Evolutionary conservation across 2,329 filamentous ascomycete species (phyloP).

Genomic region (Epichloe sibirici): DNA sequence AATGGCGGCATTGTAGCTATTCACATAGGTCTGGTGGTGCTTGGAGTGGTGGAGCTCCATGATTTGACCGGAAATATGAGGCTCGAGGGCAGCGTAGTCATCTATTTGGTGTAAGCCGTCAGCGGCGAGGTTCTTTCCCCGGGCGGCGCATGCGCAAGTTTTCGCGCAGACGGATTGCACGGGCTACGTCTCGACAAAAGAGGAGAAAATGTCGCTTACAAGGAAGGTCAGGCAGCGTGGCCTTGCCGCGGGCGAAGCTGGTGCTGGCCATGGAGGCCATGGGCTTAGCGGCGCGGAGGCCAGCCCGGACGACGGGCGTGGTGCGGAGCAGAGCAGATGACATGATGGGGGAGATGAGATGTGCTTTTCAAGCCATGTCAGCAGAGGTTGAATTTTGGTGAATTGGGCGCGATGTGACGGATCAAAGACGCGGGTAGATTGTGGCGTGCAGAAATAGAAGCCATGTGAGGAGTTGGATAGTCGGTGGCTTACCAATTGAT

Average conservation of each 20-base stretch:
- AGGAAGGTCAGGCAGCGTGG: conserved; percentile 79
- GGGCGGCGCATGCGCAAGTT: background rate
- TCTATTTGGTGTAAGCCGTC: conserved; percentile 40
- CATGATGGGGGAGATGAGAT: conserved; percentile 38
- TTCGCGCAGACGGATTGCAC: background rate
- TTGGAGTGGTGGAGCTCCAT: conserved; percentile 94
- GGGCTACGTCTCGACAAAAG: background rate
- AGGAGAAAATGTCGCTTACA: conserved; percentile 26
- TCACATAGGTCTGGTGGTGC: conserved; percentile 91
- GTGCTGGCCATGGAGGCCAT: conserved; percentile 56
- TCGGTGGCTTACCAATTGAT: conserved; percentile 2
- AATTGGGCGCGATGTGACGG: conserved; percentile 2
- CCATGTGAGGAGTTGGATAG: background rate
- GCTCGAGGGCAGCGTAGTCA: conserved; percentile 92
- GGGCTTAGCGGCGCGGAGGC: conserved; percentile 54
- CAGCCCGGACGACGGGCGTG: conserved; percentile 53
- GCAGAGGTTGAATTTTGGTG: background rate
- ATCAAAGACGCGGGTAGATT: background rate
- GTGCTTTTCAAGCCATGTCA: background rate
- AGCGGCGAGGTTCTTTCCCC: background rate
- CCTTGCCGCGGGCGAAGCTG: conserved; percentile 75
- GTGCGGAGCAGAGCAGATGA: conserved; percentile 64
- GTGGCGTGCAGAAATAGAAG: background rate
- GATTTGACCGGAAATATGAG: conserved; percentile 72
- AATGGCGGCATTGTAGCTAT: conserved; percentile 68